Evolutionary conservation across 805 yeast genomes (phyloP).

Genomic region (Yamadazyma nakazawae): DNA sequence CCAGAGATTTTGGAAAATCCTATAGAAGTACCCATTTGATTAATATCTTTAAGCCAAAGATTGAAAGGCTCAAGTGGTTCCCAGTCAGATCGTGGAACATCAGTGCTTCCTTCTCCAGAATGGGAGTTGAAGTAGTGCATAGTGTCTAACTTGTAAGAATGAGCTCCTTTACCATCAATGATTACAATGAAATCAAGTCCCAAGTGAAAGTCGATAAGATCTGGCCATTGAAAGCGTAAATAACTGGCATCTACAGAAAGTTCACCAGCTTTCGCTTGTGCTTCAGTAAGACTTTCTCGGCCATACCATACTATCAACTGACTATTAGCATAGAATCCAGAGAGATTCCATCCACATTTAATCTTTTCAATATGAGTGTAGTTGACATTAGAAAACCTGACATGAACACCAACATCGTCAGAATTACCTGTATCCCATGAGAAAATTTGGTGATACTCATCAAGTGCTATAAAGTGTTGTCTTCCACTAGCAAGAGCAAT

Average conservation of each 20-base stretch:
- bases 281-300: conserved; percentile 22
- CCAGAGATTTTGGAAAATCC: conserved; percentile 53
- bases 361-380: conserved; percentile 27
- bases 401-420: conserved; percentile 36
- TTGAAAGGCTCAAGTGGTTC: conserved; percentile 5
- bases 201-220: conserved; percentile 52
- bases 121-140: conserved; percentile 15
- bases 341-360: conserved; percentile 66
- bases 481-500: conserved; percentile 60
- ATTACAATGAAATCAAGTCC: conserved; percentile 45
- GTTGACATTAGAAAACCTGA: conserved; percentile 33
- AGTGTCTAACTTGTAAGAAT: conserved; percentile 8
- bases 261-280: conserved; percentile 16
- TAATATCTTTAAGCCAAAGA: conserved; percentile 25
- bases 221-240: conserved; percentile 32
- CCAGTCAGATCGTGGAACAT: conserved; percentile 9
- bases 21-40: conserved; percentile 19
- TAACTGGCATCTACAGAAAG: conserved; percentile 33
- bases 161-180: conserved; percentile 4
- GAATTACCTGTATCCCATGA: conserved; percentile 56
- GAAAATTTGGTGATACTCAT: conserved; percentile 46
- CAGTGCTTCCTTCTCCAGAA: conserved; percentile 10
- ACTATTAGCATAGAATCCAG: conserved; percentile 46
- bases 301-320: conserved; percentile 61
- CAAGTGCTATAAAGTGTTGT: conserved; percentile 60